Evolutionary conservation across 768 basidiomycete species (phyloP).

Genomic region (Mycena latifolia): DNA sequence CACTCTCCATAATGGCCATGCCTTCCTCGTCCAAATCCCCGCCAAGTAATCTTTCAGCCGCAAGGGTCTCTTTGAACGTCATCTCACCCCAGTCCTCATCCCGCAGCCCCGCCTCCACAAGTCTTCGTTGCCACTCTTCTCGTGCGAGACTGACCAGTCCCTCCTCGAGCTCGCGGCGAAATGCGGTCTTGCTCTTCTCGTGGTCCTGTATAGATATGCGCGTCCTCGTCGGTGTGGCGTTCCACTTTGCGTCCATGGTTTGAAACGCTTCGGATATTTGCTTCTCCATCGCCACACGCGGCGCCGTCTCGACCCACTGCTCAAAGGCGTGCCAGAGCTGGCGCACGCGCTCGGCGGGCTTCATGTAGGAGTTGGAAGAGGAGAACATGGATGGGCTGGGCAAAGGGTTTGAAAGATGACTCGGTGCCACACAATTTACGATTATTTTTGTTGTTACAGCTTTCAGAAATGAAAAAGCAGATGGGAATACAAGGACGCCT

Average conservation of each 20-base stretch:
- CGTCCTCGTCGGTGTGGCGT: slow-evolving; percentile 33
- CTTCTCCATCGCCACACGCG: slow-evolving; percentile 41
- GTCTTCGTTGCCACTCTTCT: slow-evolving; percentile 55
- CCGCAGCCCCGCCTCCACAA: slow-evolving; percentile 48
- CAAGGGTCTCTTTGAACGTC: slow-evolving; percentile 49
- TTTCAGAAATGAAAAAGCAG: slow-evolving; percentile 43
- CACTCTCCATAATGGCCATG: slow-evolving; percentile 26
- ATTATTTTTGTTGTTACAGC: slow-evolving; percentile 39
- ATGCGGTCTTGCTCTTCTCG: slow-evolving; percentile 42
- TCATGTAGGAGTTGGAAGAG: slow-evolving; percentile 35
- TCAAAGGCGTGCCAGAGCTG: slow-evolving; percentile 52
- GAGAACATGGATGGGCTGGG: slow-evolving; percentile 35
- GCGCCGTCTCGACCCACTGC: slow-evolving; percentile 43
- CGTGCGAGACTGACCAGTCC: slow-evolving; percentile 49
- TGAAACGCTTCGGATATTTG: slow-evolving; percentile 41
- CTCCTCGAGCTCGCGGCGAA: slow-evolving; percentile 46
- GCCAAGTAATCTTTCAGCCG: slow-evolving; percentile 52
- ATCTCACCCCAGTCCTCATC: slow-evolving; percentile 61
- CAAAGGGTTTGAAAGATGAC: slow-evolving; percentile 43
- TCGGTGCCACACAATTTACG: slow-evolving; percentile 46
- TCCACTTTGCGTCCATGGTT: slow-evolving; percentile 46
- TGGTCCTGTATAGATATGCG: slow-evolving; percentile 42
- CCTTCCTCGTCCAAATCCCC: slow-evolving; percentile 50
- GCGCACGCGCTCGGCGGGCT: slow-evolving; percentile 45
- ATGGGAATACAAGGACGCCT: slow-evolving; percentile 56